Conservation (phyloP, 2,329 filamentous ascomycete species). For the Aspergillus neoniger region DNA sequence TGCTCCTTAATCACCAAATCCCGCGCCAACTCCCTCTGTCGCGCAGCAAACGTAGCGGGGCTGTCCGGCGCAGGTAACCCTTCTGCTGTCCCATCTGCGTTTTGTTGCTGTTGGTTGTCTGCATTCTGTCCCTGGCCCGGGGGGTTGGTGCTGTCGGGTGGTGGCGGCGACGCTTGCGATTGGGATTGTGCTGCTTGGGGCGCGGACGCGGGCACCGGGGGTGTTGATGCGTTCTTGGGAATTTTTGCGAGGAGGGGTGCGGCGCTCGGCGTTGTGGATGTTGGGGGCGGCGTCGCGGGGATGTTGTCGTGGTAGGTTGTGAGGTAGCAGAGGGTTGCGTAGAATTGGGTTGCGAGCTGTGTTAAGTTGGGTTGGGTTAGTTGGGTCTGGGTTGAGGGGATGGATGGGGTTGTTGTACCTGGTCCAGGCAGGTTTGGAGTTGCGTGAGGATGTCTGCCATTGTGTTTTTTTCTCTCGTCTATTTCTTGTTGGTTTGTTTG, state of each 20-base stretch:
- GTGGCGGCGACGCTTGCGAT: constrained; percentile 19
- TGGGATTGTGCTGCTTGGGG: constrained; percentile 17
- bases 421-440: constrained; percentile 54
- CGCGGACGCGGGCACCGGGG: constrained; percentile 35
- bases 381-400: background rate
- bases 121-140: constrained; percentile 19
- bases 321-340: constrained; percentile 53
- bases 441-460: constrained; percentile 53
- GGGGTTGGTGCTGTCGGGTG: constrained; percentile 14
- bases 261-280: constrained; percentile 33
- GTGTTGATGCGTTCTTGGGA: constrained; percentile 41
- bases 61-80: constrained; percentile 43
- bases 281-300: constrained; percentile 36
- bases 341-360: constrained; percentile 55
- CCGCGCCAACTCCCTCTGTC: constrained; percentile 51
- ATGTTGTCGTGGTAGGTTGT: constrained; percentile 50
- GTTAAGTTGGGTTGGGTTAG: background rate
- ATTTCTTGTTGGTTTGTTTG: background rate
- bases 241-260: constrained; percentile 45
- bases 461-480: background rate
- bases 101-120: constrained; percentile 25
- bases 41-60: constrained; percentile 43
- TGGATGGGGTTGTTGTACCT: constrained; percentile 32
- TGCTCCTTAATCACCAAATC: constrained; percentile 53
- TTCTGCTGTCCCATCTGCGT: constrained; percentile 18